Evolutionary conservation across 371 early-diverging fungal species (phyloP), one percentile per base, ranked within the genome.

Genomic region (Rhizopus sp.): DNA sequence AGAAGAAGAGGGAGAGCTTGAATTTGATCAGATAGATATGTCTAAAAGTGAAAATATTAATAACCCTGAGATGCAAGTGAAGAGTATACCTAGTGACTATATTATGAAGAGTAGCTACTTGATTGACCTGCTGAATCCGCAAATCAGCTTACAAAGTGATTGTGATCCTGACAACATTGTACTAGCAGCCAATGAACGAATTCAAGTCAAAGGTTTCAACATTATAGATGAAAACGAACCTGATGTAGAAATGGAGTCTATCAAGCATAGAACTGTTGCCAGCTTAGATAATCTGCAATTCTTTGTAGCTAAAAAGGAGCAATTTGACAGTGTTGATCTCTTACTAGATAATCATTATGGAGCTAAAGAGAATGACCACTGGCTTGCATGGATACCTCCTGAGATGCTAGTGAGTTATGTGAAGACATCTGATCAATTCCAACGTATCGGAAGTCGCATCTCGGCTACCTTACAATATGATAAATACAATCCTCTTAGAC

Each of bases 361-460:
- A 55, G 77, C 72, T 3, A 68, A 67, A 17, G 72, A 72, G 16
- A 75, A 60, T 16, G 74, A 83, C 13, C 77, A 85, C 42, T 92
- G 93, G 92, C 87, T 91, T 0, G 77, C 88, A 0, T 95, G 95
- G 95, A 84, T 92, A 10, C 94, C 95, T 3, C 69, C 92, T 7
- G 95, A 95, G 64, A 86, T 90, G 70, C 64, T 95, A 23, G 77
- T 89, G 9, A 79, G 80, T 45, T 78, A 84, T 61, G 75, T 73
- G 50, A 73, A 72, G 37, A 70, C 59, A 34, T 73, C 72, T 0
- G 80, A 78, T 44, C 80, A 86, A 56, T 86, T 93, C 62, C 84
- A 87, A 51, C 84, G 90, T 17, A 79, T 94, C 30, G 90, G 90
- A 50, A 83, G 85, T 38, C 79, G 86, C 44, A 81, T 90, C 15